Evolutionary conservation across 192 early-diverging fungal species (phyloP).

Genomic region (Rhizophagus clarus): DNA sequence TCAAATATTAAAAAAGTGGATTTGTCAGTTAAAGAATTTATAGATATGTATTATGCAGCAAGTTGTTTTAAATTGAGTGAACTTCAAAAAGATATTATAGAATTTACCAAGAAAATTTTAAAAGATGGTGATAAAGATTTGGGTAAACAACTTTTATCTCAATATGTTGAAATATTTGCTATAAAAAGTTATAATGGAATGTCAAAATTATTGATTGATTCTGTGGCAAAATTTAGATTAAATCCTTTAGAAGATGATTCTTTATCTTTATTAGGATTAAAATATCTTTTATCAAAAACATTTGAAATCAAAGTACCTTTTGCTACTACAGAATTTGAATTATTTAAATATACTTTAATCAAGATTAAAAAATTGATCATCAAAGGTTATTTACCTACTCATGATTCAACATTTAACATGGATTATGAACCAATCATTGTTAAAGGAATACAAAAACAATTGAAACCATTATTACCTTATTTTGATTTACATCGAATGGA

Average conservation of each 20-base stretch:
- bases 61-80: neutral
- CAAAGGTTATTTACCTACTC: too few species aligned
- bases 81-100: neutral
- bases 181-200: neutral
- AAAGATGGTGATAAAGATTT: neutral
- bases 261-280: neutral
- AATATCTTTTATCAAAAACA: neutral
- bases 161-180: neutral
- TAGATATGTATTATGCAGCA: neutral
- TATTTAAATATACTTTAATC: neutral
- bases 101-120: neutral
- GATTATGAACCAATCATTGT: too few species aligned
- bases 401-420: neutral
- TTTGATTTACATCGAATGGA: slow-evolving; percentile 6
- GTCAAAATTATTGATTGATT: neutral
- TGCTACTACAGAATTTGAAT: neutral
- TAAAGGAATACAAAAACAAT: too few species aligned
- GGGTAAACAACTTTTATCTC: neutral
- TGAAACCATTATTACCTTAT: neutral
- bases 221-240: neutral
- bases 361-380: neutral
- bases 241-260: neutral
- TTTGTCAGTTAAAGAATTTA: neutral
- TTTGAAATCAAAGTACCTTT: neutral
- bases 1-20: neutral